Evolutionary conservation across 2,329 filamentous ascomycete genomes (phyloP), one percentile per base, ranked within the genome.

Genomic region (Coniochaeta sp.): DNA sequence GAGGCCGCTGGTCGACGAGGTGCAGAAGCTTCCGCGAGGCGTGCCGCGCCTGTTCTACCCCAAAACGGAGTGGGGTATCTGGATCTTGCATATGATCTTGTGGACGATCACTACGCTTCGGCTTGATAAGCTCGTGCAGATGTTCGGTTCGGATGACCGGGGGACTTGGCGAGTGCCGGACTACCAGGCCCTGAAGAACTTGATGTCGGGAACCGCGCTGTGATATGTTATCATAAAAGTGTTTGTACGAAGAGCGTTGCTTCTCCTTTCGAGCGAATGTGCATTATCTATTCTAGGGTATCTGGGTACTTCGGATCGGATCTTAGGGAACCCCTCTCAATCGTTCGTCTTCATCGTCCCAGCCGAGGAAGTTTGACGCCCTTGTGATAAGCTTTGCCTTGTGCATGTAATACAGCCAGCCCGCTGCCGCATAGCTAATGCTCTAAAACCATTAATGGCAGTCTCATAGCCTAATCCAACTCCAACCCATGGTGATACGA

Each of bases 1-100:
- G 52, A 68, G 72, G 7, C 80, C 79, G 0, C 79, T 79, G 28
- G 54, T 57, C n/a, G 54, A 57, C 17, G 8, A 57, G 54, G 54
- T 57, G 28, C 54, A 57, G 34, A 57, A 57, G 54, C n/a, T 57
- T 8, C 34, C 54, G 28, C 58, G 31, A 6, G 59, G 59, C 5
- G 56, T 60, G 19, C 62, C 60, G 1, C 31, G n/a, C 1, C 12
- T 62, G 0, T 50, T 47, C 2, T 63, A 61, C 14, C 24, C 61
- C 5, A 56, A 59, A 16, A 56, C 59, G 1, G 59, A 59, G 33
- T 63, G 62, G 62, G 62, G 62, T 0, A 54, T 64, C 0, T 62
- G 61, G 62, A 17, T 64, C 6, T 12, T 60, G 1, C 59, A 61
- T 5, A 57, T 24, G 11, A 22, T 57, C 19, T 6, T 57, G 1